phyloP scores from a whole-genome alignment of 1,139 yeast genomes.

The Magnusiomyces tetraspermus region DNA sequence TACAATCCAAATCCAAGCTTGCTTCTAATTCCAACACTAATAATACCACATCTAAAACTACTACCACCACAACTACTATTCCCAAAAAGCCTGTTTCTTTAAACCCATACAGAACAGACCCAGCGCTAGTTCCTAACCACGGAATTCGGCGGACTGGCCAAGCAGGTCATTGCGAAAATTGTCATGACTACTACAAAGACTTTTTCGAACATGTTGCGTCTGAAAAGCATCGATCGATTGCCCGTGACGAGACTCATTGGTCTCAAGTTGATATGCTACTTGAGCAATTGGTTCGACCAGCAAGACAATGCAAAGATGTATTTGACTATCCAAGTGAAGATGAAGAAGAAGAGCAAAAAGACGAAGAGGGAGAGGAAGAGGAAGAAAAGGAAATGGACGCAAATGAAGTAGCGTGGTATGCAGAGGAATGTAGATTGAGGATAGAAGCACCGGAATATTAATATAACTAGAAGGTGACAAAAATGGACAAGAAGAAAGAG shows the following conservation, averaged over 20 bases:
- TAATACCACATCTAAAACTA: not conserved
- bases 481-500: no score
- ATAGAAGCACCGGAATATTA: no score
- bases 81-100: not conserved
- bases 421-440: no score
- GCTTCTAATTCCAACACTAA: no score
- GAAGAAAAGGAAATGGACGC: no score
- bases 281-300: not conserved
- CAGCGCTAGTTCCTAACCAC: not conserved
- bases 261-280: slow-evolving; percentile 52
- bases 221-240: slow-evolving; percentile 71
- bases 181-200: slow-evolving; percentile 74
- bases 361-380: no score
- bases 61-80: not conserved
- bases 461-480: no score
- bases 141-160: not conserved
- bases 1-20: no score
- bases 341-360: not conserved
- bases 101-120: not conserved
- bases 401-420: no score
- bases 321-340: not conserved
- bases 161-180: slow-evolving; percentile 71
- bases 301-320: no score
- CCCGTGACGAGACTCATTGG: slow-evolving; percentile 63
- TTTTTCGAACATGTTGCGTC: slow-evolving; percentile 68